A percentile compares a stretch with the other conserved stretches of the same genome.
These are phyloP conservation scores for Arthroderma sp. DNA, from an alignment of 2,329 filamentous ascomycete genomes.

Conservation along the genomic window DNA sequence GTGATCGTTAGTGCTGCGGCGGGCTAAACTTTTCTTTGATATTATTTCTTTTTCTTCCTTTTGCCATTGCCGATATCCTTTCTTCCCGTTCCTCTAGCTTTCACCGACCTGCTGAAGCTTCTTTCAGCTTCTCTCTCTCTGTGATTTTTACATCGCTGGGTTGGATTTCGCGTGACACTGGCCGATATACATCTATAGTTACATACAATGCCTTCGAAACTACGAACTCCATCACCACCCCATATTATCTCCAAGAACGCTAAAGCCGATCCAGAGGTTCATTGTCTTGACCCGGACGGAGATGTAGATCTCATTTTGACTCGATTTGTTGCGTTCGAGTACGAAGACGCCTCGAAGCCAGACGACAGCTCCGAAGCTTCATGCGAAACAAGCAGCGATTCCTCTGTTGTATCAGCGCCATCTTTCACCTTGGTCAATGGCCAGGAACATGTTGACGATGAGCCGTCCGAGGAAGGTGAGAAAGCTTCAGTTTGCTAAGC, in stretches of 20 bases:
- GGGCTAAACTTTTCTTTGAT: no score
- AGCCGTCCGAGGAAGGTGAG: constrained; percentile 10
- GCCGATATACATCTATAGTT: no score
- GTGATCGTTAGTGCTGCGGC: no score
- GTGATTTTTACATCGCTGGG: no score
- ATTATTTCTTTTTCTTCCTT: no score
- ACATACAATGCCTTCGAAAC: constrained; percentile 8
- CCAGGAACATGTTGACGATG: neutral
- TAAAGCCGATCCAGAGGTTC: constrained; percentile 3
- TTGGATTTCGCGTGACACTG: no score
- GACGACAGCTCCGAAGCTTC: neutral
- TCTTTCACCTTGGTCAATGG: neutral
- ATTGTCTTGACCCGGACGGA: constrained; percentile 10
- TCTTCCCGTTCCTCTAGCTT: no score
- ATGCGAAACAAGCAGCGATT: neutral
- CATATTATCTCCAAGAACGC: constrained; percentile 1
- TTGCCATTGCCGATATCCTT: no score
- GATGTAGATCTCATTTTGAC: constrained; percentile 10
- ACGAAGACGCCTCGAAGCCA: neutral
- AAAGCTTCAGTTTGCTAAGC: neutral
- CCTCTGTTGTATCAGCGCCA: neutral
- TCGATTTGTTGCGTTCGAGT: constrained; percentile 7
- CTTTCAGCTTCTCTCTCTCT: neutral
- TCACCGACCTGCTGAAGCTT: no score
- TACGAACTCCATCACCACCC: constrained; percentile 5